Evolutionary conservation across 2,329 filamentous ascomycete species (phyloP).

Genomic region (Hypoxylon sp.): DNA sequence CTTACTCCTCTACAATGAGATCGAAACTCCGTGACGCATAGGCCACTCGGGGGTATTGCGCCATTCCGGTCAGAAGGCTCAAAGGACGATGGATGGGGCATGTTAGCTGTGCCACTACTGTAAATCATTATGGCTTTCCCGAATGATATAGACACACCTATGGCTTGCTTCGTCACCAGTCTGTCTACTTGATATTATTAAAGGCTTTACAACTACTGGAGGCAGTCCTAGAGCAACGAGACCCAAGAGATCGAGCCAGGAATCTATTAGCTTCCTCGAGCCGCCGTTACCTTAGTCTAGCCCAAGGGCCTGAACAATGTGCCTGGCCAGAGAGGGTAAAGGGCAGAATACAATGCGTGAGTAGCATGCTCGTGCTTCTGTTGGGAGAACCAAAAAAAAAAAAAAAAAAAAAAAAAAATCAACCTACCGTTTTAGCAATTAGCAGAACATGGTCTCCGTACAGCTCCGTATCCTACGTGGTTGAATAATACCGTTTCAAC

Average conservation of each 20-base stretch:
- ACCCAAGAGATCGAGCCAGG: background rate
- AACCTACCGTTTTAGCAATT: constrained; percentile 28
- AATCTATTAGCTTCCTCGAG: background rate
- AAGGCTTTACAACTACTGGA: background rate
- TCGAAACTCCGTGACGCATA: constrained; percentile 10
- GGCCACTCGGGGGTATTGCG: constrained; percentile 16
- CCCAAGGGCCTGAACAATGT: constrained; percentile 30
- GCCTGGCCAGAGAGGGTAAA: constrained; percentile 14
- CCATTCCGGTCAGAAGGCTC: constrained; percentile 23
- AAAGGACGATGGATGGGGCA: background rate
- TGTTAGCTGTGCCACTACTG: constrained; percentile 16
- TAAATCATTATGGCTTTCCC: constrained; percentile 23
- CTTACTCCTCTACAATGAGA: constrained; percentile 5
- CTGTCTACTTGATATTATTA: background rate
- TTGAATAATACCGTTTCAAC: constrained; percentile 28
- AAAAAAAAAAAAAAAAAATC: too few species aligned
- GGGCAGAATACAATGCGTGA: constrained; percentile 17
- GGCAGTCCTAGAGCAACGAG: constrained; percentile 6
- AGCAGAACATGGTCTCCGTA: constrained; percentile 23
- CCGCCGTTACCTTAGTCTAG: constrained; percentile 7
- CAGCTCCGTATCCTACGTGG: constrained; percentile 29
- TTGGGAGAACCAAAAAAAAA: too few species aligned
- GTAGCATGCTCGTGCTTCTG: background rate
- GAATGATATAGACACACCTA: constrained; percentile 19
- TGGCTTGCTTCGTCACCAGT: background rate